These are phyloP conservation scores for Cryphonectria nitschkei DNA, from an alignment of 2,329 filamentous ascomycete species.

Conservation along the genomic window DNA sequence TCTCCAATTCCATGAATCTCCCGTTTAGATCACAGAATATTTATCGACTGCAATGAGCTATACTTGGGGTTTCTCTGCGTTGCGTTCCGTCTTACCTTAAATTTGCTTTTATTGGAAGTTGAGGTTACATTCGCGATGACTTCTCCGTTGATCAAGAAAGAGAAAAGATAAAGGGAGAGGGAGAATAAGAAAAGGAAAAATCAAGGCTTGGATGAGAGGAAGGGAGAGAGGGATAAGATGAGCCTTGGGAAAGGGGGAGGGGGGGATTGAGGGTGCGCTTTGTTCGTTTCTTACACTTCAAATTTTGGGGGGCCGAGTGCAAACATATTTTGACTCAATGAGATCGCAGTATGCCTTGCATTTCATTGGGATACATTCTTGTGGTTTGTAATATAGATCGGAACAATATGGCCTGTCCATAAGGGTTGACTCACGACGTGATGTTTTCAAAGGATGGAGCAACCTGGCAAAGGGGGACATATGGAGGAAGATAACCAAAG, in stretches of 20 bases:
- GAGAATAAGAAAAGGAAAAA: neutral
- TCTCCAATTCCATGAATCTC: neutral
- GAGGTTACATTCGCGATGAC: conserved; percentile 1
- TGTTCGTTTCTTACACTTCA: neutral
- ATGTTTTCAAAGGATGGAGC: neutral
- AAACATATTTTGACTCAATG: neutral
- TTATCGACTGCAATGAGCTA: neutral
- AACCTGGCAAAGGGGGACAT: neutral
- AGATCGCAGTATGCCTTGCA: neutral
- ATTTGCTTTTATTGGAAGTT: neutral
- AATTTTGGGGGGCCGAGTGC: neutral
- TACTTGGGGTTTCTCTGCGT: neutral
- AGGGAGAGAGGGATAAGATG: neutral
- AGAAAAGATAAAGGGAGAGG: neutral
- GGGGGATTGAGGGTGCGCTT: neutral
- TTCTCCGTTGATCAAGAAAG: neutral
- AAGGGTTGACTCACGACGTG: neutral
- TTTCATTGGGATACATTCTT: neutral
- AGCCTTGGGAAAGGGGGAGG: neutral
- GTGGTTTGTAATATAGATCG: conserved; percentile 1
- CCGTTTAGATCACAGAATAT: neutral
- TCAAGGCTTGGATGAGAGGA: neutral
- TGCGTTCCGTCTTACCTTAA: neutral
- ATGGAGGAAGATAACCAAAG: neutral
- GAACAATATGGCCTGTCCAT: neutral